Conservation (phyloP, 805 yeast genomes). For the Suhomyces xylopsoci region DNA sequence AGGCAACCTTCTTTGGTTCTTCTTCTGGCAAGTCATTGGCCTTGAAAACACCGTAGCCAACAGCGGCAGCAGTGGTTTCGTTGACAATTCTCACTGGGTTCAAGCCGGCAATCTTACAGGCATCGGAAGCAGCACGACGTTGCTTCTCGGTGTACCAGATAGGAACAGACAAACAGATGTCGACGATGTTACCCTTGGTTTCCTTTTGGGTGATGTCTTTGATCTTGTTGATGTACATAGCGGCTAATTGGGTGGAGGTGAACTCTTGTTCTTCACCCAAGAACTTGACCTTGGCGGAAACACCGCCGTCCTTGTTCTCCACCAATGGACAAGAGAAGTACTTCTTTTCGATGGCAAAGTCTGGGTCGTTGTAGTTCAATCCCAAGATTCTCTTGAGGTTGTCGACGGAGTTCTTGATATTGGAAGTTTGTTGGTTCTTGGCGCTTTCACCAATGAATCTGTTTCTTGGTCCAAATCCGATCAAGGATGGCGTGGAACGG, state of each 20-base stretch:
- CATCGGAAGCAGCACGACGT: constrained; percentile 94
- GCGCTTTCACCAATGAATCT: constrained; percentile 95
- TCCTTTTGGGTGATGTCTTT: constrained; percentile 77
- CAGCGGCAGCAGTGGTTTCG: constrained; percentile 98
- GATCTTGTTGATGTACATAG: constrained; percentile 91
- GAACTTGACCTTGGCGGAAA: constrained; percentile 84
- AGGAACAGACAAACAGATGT: constrained; percentile 93
- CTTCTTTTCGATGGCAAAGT: constrained; percentile 68
- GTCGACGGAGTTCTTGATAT: constrained; percentile 93
- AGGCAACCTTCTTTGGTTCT: constrained; percentile 83
- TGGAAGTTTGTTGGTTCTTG: constrained; percentile 93
- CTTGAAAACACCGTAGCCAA: constrained; percentile 98
- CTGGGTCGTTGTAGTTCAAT: constrained; percentile 69
- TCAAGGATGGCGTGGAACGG: constrained; percentile 88
- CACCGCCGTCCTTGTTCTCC: constrained; percentile 65
- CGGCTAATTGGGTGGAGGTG: constrained; percentile 86
- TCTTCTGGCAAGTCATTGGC: constrained; percentile 89
- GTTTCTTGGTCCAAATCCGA: constrained; percentile 87
- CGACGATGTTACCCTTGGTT: constrained; percentile 76
- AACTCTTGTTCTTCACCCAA: constrained; percentile 75
- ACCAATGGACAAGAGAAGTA: constrained; percentile 72
- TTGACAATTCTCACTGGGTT: constrained; percentile 98
- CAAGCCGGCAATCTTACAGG: constrained; percentile 92
- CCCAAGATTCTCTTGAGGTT: constrained; percentile 93
- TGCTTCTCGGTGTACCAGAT: constrained; percentile 96